Evolutionary conservation across 495 filamentous ascomycete genomes (phyloP), one percentile per base, ranked within the genome.

Genomic region (Penicillium macrosclerotiorum): DNA sequence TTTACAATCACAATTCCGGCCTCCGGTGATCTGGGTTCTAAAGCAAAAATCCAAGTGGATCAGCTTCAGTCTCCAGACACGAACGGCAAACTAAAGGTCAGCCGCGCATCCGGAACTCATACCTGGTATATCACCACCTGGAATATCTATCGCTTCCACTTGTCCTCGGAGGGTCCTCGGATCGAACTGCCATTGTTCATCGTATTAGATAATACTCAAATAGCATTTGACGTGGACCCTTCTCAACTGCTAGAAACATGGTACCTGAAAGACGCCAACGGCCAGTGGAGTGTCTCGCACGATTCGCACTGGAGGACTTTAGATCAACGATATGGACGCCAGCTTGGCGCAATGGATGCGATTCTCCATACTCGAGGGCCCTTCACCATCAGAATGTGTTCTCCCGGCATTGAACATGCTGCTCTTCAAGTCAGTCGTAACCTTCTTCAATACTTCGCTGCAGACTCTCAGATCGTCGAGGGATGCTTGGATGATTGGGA

Each of bases 381-480:
- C 17, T 78, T 83, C 40, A 47, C 54, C 5, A 78, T 82, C 40
- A 52, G 42, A 37, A 42, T 56, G 44, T 59, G 63, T 44, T 60
- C 60, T 14, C 22, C 32, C 14, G 53, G 53, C 12, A 54, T 57
- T 14, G 47, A 55, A 9, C 38, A 54, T 32, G 45, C 74, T 22
- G 78, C 76, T 1, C 54, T 79, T 8, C 80, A 82, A 42, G 67
- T 81, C n/a, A 72, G 79, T 17, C 71, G 78, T 26, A 84, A 82
- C 48, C 63, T 83, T 2, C 68, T 72, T 45, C 80, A 82, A 49
- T 83, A 82, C 50, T 82, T 77, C 60, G 65, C 57, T 48, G 79
- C 78, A 24, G 79, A 82, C 57, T 62, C 76, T n/a, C 58, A 66
- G 24, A 72, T 82, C 27, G 31, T 43, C 52, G 66, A 45, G 61